Evolutionary conservation across 73 alveolate genomes (phyloP).

Genomic region (Paramecium octaurelia): DNA sequence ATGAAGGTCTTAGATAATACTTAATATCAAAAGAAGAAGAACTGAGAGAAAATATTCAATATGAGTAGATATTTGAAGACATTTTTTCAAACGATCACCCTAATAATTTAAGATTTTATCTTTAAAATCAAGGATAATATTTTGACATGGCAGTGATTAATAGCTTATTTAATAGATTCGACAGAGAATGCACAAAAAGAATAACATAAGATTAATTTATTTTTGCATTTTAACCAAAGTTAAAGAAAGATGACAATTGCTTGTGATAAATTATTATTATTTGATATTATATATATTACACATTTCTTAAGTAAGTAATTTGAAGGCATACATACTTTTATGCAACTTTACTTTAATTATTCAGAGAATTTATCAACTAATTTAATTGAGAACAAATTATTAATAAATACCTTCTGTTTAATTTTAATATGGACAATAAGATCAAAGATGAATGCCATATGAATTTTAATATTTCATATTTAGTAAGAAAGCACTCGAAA

Average conservation of each 20-base stretch:
- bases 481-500: neutral
- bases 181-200: neutral
- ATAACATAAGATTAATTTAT: neutral
- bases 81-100: neutral
- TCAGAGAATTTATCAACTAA: neutral
- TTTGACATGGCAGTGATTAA: neutral
- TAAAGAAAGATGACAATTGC: neutral
- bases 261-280: neutral
- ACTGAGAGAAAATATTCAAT: neutral
- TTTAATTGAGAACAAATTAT: neutral
- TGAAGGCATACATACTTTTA: neutral
- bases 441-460: neutral
- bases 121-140: neutral
- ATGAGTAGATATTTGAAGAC: neutral
- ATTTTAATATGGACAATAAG: too few relatives aligned
- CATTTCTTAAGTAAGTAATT: neutral
- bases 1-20: neutral
- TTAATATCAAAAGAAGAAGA: neutral
- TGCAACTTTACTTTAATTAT: neutral
- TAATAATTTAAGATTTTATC: neutral
- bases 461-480: neutral
- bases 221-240: neutral
- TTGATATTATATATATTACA: neutral
- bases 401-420: neutral
- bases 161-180: neutral